A percentile compares a stretch with the other conserved stretches of the same genome.
Conservation (phyloP, 148 eudicot species). For the Vaccinium corymbosum region DNA sequence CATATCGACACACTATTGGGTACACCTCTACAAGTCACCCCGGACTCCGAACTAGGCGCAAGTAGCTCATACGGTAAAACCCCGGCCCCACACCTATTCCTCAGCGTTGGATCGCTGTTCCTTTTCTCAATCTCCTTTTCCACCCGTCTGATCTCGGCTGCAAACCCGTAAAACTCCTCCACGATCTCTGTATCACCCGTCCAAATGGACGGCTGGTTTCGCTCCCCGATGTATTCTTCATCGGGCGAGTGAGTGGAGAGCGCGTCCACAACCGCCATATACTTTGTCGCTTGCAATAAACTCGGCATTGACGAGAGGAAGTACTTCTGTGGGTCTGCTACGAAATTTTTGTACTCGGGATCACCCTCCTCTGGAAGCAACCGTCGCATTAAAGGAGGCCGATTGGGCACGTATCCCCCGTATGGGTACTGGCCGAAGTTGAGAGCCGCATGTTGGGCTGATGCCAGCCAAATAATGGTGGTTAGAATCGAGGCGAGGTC, state of each 20-base stretch:
- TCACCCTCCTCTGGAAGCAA: conserved; percentile 74
- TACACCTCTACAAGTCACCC: conserved; percentile 93
- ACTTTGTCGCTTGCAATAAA: conserved; percentile 79
- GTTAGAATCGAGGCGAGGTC: conserved; percentile 71
- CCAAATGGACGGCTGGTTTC: conserved; percentile 71
- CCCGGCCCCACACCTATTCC: conserved; percentile 94
- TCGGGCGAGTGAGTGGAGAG: conserved; percentile 92
- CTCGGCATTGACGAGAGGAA: conserved; percentile 68
- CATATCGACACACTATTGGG: conserved; percentile 91
- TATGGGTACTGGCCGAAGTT: conserved; percentile 97
- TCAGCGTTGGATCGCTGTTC: conserved; percentile 53
- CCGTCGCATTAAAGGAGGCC: conserved; percentile 81
- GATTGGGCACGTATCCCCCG: conserved; percentile 89
- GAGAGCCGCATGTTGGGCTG: conserved; percentile 91
- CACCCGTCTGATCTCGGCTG: conserved; percentile 59
- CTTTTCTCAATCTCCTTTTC: conserved; percentile 78
- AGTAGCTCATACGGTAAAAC: conserved; percentile 89
- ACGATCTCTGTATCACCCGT: conserved; percentile 64
- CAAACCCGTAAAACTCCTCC: conserved; percentile 69
- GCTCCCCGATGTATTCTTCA: conserved; percentile 90
- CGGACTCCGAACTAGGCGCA: conserved; percentile 80
- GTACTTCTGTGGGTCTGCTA: conserved; percentile 64
- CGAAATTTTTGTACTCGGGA: conserved; percentile 58
- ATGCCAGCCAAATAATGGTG: conserved; percentile 77
- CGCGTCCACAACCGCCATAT: conserved; percentile 89